Evolutionary conservation across 2,329 filamentous ascomycete genomes (phyloP).

Genomic region (Camillea tinctor): DNA sequence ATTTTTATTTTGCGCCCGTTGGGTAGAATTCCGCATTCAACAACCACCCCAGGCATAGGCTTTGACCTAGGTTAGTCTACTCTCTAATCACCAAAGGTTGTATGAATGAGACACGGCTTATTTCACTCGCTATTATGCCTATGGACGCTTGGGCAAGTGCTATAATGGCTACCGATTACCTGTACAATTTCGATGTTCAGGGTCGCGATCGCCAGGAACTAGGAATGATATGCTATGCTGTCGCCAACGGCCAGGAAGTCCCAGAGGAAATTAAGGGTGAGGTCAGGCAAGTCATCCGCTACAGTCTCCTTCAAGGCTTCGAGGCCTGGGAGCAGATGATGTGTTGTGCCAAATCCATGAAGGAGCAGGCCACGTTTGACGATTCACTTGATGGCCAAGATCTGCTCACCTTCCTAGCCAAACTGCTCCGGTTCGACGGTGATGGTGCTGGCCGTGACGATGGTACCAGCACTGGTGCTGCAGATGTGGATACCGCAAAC

Average conservation of each 20-base stretch:
- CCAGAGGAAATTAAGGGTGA: conserved; percentile 23
- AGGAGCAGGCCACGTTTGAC: conserved; percentile 15
- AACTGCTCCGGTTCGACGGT: conserved; percentile 5
- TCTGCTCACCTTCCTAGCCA: conserved; percentile 23
- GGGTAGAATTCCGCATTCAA: no score
- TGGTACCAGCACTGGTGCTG: not conserved
- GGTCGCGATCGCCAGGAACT: conserved; percentile 27
- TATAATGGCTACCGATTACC: conserved; percentile 25
- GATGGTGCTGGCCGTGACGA: no score
- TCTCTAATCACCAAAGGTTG: no score
- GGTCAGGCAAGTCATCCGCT: conserved; percentile 24
- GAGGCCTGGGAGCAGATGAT: conserved; percentile 37
- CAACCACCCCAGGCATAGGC: no score
- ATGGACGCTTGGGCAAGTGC: not conserved
- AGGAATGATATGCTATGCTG: conserved; percentile 11
- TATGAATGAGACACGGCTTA: not conserved
- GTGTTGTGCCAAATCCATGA: conserved; percentile 30
- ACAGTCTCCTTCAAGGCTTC: conserved; percentile 31
- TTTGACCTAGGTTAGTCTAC: no score
- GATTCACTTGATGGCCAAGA: conserved; percentile 28
- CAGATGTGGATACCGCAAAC: conserved; percentile 1
- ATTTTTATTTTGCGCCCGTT: no score
- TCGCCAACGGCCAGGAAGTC: conserved; percentile 24
- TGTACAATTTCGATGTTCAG: conserved; percentile 33
- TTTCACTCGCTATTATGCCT: not conserved